Evolutionary conservation across 352 stramenopile species (phyloP).

Genomic region (Globisporangium perplexum): DNA sequence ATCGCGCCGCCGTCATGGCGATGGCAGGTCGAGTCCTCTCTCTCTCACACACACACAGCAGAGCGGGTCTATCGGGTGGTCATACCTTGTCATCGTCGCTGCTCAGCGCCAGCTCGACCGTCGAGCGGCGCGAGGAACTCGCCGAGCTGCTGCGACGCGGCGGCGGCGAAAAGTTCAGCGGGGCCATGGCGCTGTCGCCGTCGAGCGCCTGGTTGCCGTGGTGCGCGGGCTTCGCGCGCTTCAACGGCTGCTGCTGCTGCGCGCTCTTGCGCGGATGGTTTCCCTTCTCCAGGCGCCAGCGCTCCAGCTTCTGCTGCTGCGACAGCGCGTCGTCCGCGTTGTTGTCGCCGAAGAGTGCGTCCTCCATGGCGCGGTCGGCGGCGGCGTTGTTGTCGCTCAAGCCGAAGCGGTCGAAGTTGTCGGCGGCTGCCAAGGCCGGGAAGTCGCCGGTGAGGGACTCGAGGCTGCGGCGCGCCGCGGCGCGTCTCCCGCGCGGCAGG

Average conservation of each 20-base stretch:
- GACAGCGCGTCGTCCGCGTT: conserved; percentile 8
- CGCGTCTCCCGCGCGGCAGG: background rate
- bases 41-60: background rate
- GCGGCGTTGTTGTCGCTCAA: background rate
- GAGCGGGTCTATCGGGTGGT: background rate
- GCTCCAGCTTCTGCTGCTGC: conserved; percentile 16
- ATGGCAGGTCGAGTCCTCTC: background rate
- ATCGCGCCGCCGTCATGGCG: background rate
- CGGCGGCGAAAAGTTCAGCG: conserved; percentile 16
- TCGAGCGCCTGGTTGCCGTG: conserved; percentile 14
- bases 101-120: conserved; percentile 4
- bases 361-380: conserved; percentile 13
- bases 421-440: background rate
- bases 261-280: conserved; percentile 5
- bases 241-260: conserved; percentile 5
- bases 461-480: conserved; percentile 5
- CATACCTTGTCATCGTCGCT: conserved; percentile 14
- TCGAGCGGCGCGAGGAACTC: conserved; percentile 13
- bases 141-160: conserved; percentile 15
- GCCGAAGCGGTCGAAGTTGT: background rate
- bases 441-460: conserved; percentile 5
- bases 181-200: conserved; percentile 5
- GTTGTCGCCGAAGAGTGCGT: conserved; percentile 16
- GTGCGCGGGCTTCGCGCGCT: conserved; percentile 21
- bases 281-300: conserved; percentile 17